Evolutionary conservation across 2,329 filamentous ascomycete genomes (phyloP).

Genomic region (Chaetomiaceae sp.): DNA sequence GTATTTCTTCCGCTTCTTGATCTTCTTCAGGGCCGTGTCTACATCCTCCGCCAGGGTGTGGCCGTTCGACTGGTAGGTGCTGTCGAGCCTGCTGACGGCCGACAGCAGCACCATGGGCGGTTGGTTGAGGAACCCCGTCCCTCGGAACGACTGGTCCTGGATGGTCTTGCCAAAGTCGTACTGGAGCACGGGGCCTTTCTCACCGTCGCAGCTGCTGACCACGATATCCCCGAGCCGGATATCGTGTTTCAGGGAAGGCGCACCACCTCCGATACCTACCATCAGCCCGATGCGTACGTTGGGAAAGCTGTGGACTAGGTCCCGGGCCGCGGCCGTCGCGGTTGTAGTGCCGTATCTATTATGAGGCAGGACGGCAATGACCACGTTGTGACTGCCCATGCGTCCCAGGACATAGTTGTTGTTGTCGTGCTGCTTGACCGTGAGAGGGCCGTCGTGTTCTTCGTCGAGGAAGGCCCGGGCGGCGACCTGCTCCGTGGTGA

Average conservation of each 20-base stretch:
- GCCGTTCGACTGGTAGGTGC: not conserved
- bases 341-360: constrained; percentile 26
- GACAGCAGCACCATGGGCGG: constrained; percentile 1
- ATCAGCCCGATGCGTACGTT: constrained; percentile 29
- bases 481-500: too few relatives aligned
- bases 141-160: constrained; percentile 16
- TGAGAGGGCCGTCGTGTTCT: constrained; percentile 21
- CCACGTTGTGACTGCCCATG: constrained; percentile 34
- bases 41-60: not conserved
- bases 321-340: constrained; percentile 25
- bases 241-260: constrained; percentile 34
- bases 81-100: constrained; percentile 8
- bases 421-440: not conserved
- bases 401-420: constrained; percentile 33
- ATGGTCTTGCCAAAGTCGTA: constrained; percentile 29
- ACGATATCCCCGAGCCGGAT: constrained; percentile 34
- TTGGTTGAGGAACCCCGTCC: constrained; percentile 1
- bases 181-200: constrained; percentile 27
- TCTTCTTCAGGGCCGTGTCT: not conserved
- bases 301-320: constrained; percentile 29
- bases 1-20: not conserved
- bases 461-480: constrained; percentile 15
- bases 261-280: constrained; percentile 35
- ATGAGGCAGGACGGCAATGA: constrained; percentile 29
- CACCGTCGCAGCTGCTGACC: constrained; percentile 23